These are phyloP conservation scores for Hansenula lynferdii DNA, from an alignment of 1,139 yeast genomes.

Conservation along the genomic window DNA sequence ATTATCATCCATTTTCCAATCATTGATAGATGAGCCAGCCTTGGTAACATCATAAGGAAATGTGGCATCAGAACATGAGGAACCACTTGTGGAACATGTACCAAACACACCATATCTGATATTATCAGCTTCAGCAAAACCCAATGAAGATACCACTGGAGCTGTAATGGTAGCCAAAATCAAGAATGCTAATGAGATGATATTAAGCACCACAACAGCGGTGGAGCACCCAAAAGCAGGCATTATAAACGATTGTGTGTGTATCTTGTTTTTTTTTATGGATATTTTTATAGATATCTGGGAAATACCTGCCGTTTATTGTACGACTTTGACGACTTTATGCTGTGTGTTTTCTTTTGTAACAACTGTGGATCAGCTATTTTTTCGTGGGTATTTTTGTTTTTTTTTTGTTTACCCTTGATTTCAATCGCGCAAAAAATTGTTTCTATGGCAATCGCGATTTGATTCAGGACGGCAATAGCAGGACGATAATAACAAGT, in stretches of 20 bases:
- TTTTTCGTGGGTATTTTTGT: no score
- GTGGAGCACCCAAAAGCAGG: slow-evolving; percentile 25
- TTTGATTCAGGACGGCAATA: no score
- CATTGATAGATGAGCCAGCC: slow-evolving; percentile 24
- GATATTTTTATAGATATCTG: neutral
- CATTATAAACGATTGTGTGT: slow-evolving; percentile 7
- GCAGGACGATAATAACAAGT: no score
- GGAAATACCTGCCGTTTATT: neutral
- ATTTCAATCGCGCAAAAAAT: neutral
- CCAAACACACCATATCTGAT: slow-evolving; percentile 84
- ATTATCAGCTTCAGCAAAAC: slow-evolving; percentile 45
- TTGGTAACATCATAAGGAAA: slow-evolving; percentile 24
- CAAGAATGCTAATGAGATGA: slow-evolving; percentile 40
- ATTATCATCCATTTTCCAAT: slow-evolving; percentile 46
- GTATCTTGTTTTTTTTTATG: neutral
- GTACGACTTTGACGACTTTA: neutral
- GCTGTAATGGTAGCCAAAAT: slow-evolving; percentile 54
- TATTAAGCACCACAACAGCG: slow-evolving; percentile 25
- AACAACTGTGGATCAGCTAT: no score
- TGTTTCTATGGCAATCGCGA: slow-evolving; percentile 1
- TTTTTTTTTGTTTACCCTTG: neutral
- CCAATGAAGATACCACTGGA: slow-evolving; percentile 49
- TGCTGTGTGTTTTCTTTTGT: neutral
- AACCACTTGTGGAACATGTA: slow-evolving; percentile 43
- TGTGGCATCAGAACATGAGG: slow-evolving; percentile 47